A percentile compares a stretch with the other conserved stretches of the same genome.
Conservation (phyloP, 176 grass and related monocot genomes). For the Secale cereale region DNA sequence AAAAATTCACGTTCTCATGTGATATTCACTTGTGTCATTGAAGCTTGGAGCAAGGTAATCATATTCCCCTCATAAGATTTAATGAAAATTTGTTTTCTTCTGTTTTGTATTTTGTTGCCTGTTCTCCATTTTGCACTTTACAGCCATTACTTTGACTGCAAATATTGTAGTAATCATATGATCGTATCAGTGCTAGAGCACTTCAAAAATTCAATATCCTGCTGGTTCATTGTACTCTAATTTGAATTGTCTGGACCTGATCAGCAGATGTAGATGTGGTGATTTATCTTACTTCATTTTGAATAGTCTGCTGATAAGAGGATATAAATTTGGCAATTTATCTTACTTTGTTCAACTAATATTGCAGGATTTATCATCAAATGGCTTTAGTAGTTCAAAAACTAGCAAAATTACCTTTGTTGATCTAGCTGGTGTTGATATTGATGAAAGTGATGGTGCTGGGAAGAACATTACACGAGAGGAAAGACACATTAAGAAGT, state of each 20-base stretch:
- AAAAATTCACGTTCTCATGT: constrained; percentile 97
- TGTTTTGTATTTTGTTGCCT: background rate
- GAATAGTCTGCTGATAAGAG: no score
- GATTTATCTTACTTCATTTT: no score
- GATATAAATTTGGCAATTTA: background rate
- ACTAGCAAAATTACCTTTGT: constrained; percentile 85
- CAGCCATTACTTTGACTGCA: background rate
- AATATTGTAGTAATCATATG: background rate
- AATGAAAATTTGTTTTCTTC: background rate
- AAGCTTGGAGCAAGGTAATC: constrained; percentile 96
- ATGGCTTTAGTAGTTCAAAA: constrained; percentile 78
- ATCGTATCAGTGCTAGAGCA: background rate
- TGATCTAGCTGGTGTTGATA: constrained; percentile 86
- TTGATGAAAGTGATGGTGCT: constrained; percentile 49
- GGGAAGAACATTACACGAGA: constrained; percentile 64
- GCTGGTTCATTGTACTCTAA: background rate
- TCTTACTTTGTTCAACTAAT: constrained; percentile 28
- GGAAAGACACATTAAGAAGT: constrained; percentile 79
- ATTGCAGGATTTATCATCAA: constrained; percentile 64
- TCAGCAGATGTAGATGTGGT: background rate
- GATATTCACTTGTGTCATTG: constrained; percentile 81
- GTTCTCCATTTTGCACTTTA: background rate
- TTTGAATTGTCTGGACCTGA: background rate
- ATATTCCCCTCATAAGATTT: background rate
- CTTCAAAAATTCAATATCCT: background rate